A percentile compares a stretch with the other conserved stretches of the same genome.
Conservation (phyloP, 495 filamentous ascomycete species). For the Articulospora tetracladia region DNA sequence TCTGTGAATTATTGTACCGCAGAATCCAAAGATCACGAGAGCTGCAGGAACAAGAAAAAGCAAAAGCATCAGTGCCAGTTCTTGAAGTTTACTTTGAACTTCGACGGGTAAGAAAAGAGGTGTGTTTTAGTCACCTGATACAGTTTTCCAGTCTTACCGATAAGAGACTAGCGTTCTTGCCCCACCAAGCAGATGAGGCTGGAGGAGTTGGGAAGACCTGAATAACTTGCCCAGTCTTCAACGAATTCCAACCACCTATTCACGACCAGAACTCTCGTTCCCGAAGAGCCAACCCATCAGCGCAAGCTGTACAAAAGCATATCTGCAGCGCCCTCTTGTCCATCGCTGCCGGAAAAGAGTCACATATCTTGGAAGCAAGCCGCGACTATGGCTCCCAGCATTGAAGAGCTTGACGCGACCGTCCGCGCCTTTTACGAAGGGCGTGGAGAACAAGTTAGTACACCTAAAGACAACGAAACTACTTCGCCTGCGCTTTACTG, state of each 20-base stretch:
- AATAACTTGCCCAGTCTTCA: too few species aligned
- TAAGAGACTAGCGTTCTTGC: too few species aligned
- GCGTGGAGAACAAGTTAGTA: slow-evolving; percentile 80
- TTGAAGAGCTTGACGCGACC: slow-evolving; percentile 91
- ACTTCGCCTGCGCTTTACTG: slow-evolving; percentile 4
- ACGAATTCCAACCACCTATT: background rate
- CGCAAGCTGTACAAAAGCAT: slow-evolving; percentile 18
- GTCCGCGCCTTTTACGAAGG: slow-evolving; percentile 97
- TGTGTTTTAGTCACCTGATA: too few species aligned
- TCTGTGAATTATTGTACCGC: too few species aligned
- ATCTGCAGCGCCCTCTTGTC: background rate
- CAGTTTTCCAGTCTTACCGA: too few species aligned
- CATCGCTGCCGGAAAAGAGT: slow-evolving; percentile 17
- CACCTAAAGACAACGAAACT: background rate
- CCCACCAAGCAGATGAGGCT: slow-evolving; percentile 8
- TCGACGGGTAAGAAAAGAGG: background rate
- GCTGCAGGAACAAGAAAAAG: too few species aligned
- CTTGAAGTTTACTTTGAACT: too few species aligned
- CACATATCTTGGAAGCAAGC: slow-evolving; percentile 12
- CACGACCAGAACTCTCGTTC: slow-evolving; percentile 5
- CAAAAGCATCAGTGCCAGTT: too few species aligned
- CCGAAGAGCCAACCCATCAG: slow-evolving; percentile 5
- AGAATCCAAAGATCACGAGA: too few species aligned
- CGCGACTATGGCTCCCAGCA: slow-evolving; percentile 52
- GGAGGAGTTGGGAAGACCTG: too few species aligned